Conservation (phyloP, 2,329 filamentous ascomycete species). For the Colletotrichum agaves region DNA sequence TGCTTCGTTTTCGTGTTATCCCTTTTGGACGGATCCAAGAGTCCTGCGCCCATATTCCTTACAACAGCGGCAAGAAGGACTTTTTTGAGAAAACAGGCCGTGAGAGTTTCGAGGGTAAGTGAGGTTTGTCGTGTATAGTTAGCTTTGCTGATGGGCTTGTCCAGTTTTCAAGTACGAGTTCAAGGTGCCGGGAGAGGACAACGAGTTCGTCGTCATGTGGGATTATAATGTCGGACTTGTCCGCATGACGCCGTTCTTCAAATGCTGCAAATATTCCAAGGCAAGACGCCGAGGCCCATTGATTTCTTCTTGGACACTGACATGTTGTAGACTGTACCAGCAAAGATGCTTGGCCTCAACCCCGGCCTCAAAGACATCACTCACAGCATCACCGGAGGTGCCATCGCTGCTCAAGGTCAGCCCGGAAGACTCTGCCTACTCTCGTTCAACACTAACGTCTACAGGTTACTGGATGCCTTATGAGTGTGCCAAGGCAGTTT, state of each 20-base stretch:
- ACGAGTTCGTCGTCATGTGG: slow-evolving; percentile 87
- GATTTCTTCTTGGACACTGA: background rate
- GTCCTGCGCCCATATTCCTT: slow-evolving; percentile 83
- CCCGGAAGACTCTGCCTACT: slow-evolving; percentile 37
- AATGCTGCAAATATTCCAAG: slow-evolving; percentile 88
- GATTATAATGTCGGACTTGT: slow-evolving; percentile 96
- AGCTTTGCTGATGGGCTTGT: slow-evolving; percentile 14
- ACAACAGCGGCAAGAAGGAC: slow-evolving; percentile 92
- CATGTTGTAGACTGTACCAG: slow-evolving; percentile 78
- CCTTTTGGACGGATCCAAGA: slow-evolving; percentile 72
- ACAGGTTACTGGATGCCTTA: slow-evolving; percentile 98
- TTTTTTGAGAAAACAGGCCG: slow-evolving; percentile 88
- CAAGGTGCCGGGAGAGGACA: slow-evolving; percentile 72
- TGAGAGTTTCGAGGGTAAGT: slow-evolving; percentile 86
- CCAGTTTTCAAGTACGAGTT: slow-evolving; percentile 89
- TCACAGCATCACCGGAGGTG: slow-evolving; percentile 93
- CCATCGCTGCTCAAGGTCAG: slow-evolving; percentile 87
- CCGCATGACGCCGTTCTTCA: slow-evolving; percentile 94
- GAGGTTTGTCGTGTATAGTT: background rate
- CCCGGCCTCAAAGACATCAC: slow-evolving; percentile 88
- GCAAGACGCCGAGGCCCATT: slow-evolving; percentile 46
- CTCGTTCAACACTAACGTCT: background rate
- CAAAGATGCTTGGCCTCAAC: slow-evolving; percentile 83
- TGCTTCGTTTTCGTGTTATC: slow-evolving; percentile 72
- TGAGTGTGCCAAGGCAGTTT: slow-evolving; percentile 84